Evolutionary conservation across 2,329 filamentous ascomycete genomes (phyloP).

Genomic region (Cadophora sp.): DNA sequence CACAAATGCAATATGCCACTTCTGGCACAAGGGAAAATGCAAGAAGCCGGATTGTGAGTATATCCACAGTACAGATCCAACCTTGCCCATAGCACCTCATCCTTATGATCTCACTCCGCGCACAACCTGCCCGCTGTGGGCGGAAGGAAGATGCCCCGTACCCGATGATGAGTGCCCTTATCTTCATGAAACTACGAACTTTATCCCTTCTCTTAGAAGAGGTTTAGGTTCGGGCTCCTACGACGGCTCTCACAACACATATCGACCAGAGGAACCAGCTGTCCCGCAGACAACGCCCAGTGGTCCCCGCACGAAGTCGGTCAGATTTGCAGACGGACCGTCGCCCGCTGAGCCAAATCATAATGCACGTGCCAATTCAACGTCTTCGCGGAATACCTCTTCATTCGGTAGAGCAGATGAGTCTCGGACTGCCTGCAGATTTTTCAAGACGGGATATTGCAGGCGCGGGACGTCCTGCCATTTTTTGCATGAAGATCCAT

Average conservation of each 20-base stretch:
- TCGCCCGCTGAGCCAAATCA: neutral
- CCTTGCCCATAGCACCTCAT: neutral
- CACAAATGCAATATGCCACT: conserved; percentile 2
- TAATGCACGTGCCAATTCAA: conserved; percentile 4
- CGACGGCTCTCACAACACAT: neutral
- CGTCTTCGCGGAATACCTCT: neutral
- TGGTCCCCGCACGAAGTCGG: conserved; percentile 21
- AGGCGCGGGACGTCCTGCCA: neutral
- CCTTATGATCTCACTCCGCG: neutral
- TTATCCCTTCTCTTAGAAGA: neutral
- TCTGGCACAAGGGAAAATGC: neutral
- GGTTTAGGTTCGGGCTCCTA: neutral
- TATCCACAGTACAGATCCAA: conserved; percentile 1
- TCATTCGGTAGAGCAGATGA: neutral
- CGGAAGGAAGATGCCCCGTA: neutral
- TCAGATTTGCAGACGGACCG: conserved; percentile 24
- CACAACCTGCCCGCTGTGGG: neutral
- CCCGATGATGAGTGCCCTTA: neutral
- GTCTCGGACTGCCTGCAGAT: neutral
- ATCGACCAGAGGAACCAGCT: neutral
- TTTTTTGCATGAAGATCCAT: neutral
- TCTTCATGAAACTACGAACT: conserved; percentile 2
- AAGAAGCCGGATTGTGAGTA: neutral
- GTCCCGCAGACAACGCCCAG: neutral
- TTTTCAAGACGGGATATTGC: neutral